Percentiles rank a stretch among this genome's conserved stretches.
phyloP scores from a whole-genome alignment of 495 filamentous ascomycete species.

The Barbatosphaeria neglecta region DNA sequence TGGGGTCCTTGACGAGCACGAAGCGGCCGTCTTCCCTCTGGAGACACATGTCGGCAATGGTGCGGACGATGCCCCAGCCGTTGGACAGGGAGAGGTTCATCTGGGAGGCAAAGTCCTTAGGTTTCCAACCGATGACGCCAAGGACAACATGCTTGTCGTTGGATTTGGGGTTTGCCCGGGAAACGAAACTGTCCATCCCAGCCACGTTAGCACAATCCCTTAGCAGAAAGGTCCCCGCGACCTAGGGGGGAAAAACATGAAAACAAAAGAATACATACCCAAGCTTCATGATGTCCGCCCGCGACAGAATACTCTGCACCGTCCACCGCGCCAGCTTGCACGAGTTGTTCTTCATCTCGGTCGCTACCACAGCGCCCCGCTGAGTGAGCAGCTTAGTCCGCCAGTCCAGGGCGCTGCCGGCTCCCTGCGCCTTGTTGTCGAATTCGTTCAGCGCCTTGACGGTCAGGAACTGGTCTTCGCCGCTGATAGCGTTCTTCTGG shows the following conservation, averaged over 20 bases:
- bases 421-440: slow-evolving; percentile 91
- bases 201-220: slow-evolving; percentile 3
- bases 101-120: slow-evolving; percentile 87
- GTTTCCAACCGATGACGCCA: slow-evolving; percentile 94
- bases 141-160: slow-evolving; percentile 87
- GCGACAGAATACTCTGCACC: slow-evolving; percentile 86
- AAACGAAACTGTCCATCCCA: slow-evolving; percentile 59
- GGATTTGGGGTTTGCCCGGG: slow-evolving; percentile 78
- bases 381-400: slow-evolving; percentile 82
- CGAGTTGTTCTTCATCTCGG: slow-evolving; percentile 99
- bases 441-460: slow-evolving; percentile 98
- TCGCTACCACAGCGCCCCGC: slow-evolving; percentile 91
- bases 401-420: slow-evolving; percentile 92
- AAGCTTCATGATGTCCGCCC: slow-evolving; percentile 94
- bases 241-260: neutral
- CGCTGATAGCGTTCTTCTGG: slow-evolving; percentile 80
- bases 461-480: slow-evolving; percentile 78
- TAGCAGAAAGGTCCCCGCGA: no score
- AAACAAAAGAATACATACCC: slow-evolving; percentile 46
- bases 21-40: slow-evolving; percentile 64
- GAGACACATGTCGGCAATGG: slow-evolving; percentile 83
- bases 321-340: slow-evolving; percentile 97
- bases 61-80: slow-evolving; percentile 98
- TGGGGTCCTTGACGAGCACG: slow-evolving; percentile 75
- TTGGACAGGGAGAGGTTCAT: slow-evolving; percentile 96